Evolutionary conservation across 441 rosid genomes (phyloP).

Genomic region (Dalechampia spathulata): DNA sequence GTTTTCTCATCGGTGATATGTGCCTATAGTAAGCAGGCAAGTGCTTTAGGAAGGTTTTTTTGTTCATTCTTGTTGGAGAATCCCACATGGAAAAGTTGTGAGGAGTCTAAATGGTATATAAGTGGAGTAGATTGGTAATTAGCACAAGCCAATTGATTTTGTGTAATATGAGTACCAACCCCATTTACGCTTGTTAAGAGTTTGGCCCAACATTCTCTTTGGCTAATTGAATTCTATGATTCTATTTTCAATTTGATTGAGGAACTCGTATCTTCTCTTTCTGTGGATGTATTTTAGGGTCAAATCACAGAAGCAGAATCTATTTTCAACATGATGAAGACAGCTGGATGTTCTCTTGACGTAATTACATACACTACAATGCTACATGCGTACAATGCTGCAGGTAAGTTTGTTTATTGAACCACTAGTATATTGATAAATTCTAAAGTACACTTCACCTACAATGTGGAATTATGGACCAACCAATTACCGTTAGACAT

Average conservation of each 20-base stretch:
- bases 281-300: conserved; percentile 35
- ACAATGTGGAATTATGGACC: no score
- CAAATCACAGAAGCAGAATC: conserved; percentile 69
- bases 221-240: no score
- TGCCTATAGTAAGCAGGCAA: conserved; percentile 77
- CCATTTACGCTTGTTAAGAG: no score
- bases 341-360: conserved; percentile 63
- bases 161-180: no score
- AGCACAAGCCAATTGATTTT: no score
- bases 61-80: no score
- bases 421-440: background rate
- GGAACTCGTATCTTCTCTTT: conserved; percentile 8
- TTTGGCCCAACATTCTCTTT: no score
- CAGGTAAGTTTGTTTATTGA: conserved; percentile 35
- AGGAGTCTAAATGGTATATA: no score
- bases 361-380: conserved; percentile 74
- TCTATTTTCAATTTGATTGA: conserved; percentile 2
- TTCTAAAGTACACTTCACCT: background rate
- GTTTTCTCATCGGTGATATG: conserved; percentile 67
- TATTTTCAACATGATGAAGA: conserved; percentile 67
- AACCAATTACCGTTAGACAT: no score
- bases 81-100: no score
- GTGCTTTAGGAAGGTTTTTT: conserved; percentile 24
- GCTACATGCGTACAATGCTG: conserved; percentile 68
- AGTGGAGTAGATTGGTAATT: no score